Evolutionary conservation across 805 yeast species (phyloP), one percentile per base, ranked within the genome.

Genomic region (Candida pseudofarinosa): DNA sequence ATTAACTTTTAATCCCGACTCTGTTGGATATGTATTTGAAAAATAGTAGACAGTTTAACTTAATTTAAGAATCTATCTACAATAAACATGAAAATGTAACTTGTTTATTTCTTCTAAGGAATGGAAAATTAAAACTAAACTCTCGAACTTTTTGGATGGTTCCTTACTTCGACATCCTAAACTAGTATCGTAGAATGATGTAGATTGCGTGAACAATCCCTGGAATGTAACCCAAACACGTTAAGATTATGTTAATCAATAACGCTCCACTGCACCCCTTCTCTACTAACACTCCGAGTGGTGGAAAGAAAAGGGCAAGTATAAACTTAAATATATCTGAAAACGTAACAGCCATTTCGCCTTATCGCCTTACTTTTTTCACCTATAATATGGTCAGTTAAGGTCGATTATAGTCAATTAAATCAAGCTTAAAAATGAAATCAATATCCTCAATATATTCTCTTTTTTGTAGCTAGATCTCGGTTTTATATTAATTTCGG

Each of bases 201-300:
- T 77, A 82, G 39, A 82, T 63, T 4, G 88, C 82, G 53, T 83
- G 88, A 13, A 83, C 57, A 40, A 81, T 73, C 45, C 87, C 95
- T 2, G 95, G 95, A 49, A 86, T 65, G 64, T 81, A 85, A 33
- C 90, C 93, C 45, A 87, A 71, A 48, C 80, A 60, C 17, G 90
- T 81, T 55, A 87, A 73, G 35, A 86, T 54, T 38, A 84, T 63
- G 65, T 85, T 84, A 55, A 86, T 68, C 45, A 62, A 59, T 7
- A 62, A 54, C 45, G 57, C 62, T 13, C 68, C 55, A 28, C 71
- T 62, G 59, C 82, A 78, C 32, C 85, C 85, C 49, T 72, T 63
- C 62, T 79, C 83, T 42, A 77, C 59, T 66, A 77, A 78, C 3
- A 80, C 85, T 43, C 83, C 85, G 50, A 80, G 65, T 41, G 84